Evolutionary conservation across 371 early-diverging fungal species (phyloP).

Genomic region (Blastocladiella emersonii): DNA sequence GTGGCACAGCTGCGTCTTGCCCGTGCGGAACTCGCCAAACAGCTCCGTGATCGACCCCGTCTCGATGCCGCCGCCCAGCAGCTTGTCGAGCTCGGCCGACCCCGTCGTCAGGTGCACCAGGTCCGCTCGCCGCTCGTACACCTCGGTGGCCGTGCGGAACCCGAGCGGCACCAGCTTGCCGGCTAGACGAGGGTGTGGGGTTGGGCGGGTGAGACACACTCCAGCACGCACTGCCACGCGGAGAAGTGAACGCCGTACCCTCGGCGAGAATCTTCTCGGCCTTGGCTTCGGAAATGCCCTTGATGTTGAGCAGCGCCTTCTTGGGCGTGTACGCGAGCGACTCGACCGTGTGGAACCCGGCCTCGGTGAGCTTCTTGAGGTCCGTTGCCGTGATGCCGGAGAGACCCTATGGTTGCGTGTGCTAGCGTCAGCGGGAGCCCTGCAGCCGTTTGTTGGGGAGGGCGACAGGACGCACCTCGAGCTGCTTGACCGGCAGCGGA

Average conservation of each 20-base stretch:
- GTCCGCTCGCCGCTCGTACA: constrained; percentile 58
- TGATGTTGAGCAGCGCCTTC: constrained; percentile 49
- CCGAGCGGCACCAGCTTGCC: constrained; percentile 9
- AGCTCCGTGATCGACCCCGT: constrained; percentile 78
- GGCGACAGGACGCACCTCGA: too few relatives aligned
- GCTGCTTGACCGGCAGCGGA: too few relatives aligned
- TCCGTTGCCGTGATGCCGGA: constrained; percentile 62
- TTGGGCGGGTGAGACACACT: neutral
- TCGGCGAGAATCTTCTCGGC: constrained; percentile 69
- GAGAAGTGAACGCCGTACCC: constrained; percentile 23
- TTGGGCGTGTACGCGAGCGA: constrained; percentile 36
- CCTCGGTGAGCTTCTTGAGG: constrained; percentile 62
- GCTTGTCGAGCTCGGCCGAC: constrained; percentile 70
- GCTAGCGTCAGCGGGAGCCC: too few relatives aligned
- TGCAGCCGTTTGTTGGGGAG: too few relatives aligned
- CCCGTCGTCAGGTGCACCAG: constrained; percentile 79
- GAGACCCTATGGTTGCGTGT: too few relatives aligned
- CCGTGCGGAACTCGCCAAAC: constrained; percentile 69
- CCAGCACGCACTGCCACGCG: too few relatives aligned
- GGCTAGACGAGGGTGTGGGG: neutral
- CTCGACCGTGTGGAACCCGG: constrained; percentile 65
- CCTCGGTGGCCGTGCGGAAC: constrained; percentile 80
- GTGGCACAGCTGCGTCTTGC: constrained; percentile 67
- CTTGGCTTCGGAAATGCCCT: constrained; percentile 72
- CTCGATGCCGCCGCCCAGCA: constrained; percentile 81